Evolutionary conservation across 495 filamentous ascomycete genomes (phyloP).

Genomic region (Tuber brumale): DNA sequence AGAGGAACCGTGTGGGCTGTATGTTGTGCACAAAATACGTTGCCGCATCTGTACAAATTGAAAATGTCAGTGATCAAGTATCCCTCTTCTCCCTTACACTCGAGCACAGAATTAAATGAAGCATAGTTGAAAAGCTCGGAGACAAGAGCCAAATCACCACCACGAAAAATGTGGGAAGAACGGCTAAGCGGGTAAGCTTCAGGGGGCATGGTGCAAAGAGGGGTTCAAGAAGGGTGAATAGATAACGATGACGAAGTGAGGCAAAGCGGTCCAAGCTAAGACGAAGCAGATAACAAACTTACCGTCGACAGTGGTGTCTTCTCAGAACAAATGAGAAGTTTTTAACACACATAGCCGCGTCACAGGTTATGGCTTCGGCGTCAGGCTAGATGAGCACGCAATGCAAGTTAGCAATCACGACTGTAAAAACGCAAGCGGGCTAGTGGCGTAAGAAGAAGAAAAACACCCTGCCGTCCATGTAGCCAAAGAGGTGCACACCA

Average conservation of each 20-base stretch:
- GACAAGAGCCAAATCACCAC: neutral
- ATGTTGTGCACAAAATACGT: constrained; percentile 64
- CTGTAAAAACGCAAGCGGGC: constrained; percentile 14
- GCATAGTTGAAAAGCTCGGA: neutral
- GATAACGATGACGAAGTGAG: neutral
- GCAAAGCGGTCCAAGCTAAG: neutral
- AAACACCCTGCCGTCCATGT: constrained; percentile 8
- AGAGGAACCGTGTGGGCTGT: constrained; percentile 53
- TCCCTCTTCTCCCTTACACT: neutral
- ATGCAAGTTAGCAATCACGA: constrained; percentile 39
- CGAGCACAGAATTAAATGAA: neutral
- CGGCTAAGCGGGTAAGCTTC: neutral
- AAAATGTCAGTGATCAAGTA: constrained; percentile 19
- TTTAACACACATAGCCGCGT: constrained; percentile 56
- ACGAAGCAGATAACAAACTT: constrained; percentile 8
- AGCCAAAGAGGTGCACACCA: neutral
- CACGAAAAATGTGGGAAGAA: neutral
- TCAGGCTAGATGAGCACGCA: constrained; percentile 52
- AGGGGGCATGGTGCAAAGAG: neutral
- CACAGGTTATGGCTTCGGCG: constrained; percentile 55
- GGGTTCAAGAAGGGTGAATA: neutral
- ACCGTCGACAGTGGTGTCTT: constrained; percentile 66
- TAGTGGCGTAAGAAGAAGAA: constrained; percentile 35
- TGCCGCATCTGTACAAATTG: constrained; percentile 49
- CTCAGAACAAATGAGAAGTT: constrained; percentile 61